Evolutionary conservation across 352 stramenopile species (phyloP).

Genomic region (Plasmopara viticola): DNA sequence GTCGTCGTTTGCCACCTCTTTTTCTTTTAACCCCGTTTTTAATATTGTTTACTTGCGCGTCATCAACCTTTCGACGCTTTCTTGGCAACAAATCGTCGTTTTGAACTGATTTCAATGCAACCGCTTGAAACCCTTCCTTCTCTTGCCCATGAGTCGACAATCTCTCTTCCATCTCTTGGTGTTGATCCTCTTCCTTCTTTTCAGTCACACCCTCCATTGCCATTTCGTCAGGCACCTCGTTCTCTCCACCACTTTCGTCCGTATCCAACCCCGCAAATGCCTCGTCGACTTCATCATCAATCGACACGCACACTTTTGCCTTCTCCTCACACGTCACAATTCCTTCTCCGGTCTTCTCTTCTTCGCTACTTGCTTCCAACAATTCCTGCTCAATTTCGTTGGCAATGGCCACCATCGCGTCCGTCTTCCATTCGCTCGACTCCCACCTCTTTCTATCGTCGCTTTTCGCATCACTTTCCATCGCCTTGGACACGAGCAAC

Average conservation of each 20-base stretch:
- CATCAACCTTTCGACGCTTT: too few species aligned
- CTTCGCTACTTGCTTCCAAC: conserved; percentile 17
- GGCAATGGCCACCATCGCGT: conserved; percentile 4
- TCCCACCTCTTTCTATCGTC: neutral
- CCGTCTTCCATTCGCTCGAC: neutral
- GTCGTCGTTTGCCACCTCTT: too few species aligned
- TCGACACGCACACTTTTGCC: conserved; percentile 7
- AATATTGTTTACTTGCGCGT: too few species aligned
- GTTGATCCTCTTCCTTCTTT: too few species aligned
- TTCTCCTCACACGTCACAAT: neutral
- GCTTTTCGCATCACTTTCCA: conserved; percentile 6
- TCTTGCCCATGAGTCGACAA: too few species aligned
- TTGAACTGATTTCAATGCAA: too few species aligned
- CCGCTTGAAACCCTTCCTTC: too few species aligned
- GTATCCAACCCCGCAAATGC: conserved; percentile 31
- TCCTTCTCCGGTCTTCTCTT: conserved; percentile 2
- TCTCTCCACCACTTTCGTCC: conserved; percentile 3
- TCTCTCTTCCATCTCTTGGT: too few species aligned
- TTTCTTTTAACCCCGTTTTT: too few species aligned
- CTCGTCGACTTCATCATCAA: conserved; percentile 35
- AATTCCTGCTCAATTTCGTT: conserved; percentile 31
- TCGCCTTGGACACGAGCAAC: too few species aligned
- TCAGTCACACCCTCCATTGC: too few species aligned
- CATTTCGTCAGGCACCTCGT: neutral
- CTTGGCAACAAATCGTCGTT: too few species aligned